Evolutionary conservation across 352 stramenopile species (phyloP).

Genomic region (Pythium dissimile): DNA sequence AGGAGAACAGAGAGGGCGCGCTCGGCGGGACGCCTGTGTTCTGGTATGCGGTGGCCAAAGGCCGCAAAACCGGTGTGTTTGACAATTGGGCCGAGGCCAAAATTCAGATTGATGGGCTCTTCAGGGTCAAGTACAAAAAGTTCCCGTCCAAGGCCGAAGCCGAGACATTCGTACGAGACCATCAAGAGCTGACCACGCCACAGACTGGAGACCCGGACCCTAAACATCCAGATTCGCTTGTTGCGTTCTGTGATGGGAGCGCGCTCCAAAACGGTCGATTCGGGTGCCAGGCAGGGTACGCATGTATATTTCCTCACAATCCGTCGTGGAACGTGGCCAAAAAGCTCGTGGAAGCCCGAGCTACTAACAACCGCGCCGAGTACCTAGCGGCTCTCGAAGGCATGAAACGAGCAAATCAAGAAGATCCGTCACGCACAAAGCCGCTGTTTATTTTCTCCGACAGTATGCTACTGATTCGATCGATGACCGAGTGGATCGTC

Average conservation of each 20-base stretch:
- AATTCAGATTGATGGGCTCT: slow-evolving; percentile 45
- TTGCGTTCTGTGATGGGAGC: slow-evolving; percentile 80
- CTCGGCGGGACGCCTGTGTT: background rate
- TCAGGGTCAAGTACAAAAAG: slow-evolving; percentile 55
- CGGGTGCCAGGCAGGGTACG: slow-evolving; percentile 55
- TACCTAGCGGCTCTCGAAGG: slow-evolving; percentile 45
- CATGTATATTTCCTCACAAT: slow-evolving; percentile 73
- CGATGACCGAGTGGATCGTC: slow-evolving; percentile 73
- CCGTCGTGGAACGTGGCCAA: slow-evolving; percentile 56
- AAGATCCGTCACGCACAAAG: slow-evolving; percentile 29
- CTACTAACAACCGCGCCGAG: slow-evolving; percentile 24
- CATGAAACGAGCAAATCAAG: slow-evolving; percentile 62
- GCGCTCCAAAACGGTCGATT: slow-evolving; percentile 57
- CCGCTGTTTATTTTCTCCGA: slow-evolving; percentile 75
- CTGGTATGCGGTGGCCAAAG: slow-evolving; percentile 56
- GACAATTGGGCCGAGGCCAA: slow-evolving; percentile 51
- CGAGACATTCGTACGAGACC: slow-evolving; percentile 42
- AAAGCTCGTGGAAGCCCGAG: slow-evolving; percentile 20
- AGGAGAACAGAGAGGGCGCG: no score
- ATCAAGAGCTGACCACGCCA: slow-evolving; percentile 1
- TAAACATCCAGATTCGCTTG: slow-evolving; percentile 41
- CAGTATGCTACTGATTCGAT: slow-evolving; percentile 75
- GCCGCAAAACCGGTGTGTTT: slow-evolving; percentile 49
- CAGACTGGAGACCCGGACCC: slow-evolving; percentile 36
- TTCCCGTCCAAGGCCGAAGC: slow-evolving; percentile 45